Evolutionary conservation across 2,329 filamentous ascomycete genomes (phyloP).

Genomic region (Neoascochyta sp.): DNA sequence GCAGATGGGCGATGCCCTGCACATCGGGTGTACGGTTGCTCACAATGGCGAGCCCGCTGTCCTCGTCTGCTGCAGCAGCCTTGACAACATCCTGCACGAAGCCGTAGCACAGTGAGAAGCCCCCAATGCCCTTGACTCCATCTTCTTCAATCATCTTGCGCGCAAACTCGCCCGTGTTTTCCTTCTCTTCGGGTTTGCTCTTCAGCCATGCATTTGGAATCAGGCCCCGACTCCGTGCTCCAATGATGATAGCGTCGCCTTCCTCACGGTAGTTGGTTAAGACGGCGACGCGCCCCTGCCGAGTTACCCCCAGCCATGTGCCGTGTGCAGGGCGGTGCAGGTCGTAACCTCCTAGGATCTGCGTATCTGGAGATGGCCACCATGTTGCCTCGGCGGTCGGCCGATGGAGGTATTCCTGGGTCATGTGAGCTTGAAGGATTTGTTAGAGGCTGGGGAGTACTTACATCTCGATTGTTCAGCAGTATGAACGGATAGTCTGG

Average conservation of each 20-base stretch:
- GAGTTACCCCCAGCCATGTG: conserved; percentile 63
- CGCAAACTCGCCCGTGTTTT: conserved; percentile 51
- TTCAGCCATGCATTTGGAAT: conserved; percentile 60
- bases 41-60: conserved; percentile 54
- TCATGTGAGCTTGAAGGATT: conserved; percentile 7
- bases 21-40: conserved; percentile 58
- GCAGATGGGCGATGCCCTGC: conserved; percentile 52
- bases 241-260: conserved; percentile 40
- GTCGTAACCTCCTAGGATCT: conserved; percentile 61
- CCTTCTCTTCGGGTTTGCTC: conserved; percentile 29
- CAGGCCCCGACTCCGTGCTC: conserved; percentile 53
- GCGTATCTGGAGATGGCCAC: conserved; percentile 55
- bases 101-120: conserved; percentile 61
- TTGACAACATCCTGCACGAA: conserved; percentile 46
- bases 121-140: conserved; percentile 56
- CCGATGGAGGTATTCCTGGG: conserved; percentile 58
- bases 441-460: neutral
- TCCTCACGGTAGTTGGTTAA: conserved; percentile 63
- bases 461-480: conserved; percentile 50
- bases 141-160: conserved; percentile 53
- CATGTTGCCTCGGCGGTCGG: conserved; percentile 58
- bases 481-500: conserved; percentile 50
- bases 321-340: conserved; percentile 57
- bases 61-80: no score
- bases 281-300: conserved; percentile 58